phyloP scores from a whole-genome alignment of 2,329 filamentous ascomycete species.

The Colletotrichum viniferum region DNA sequence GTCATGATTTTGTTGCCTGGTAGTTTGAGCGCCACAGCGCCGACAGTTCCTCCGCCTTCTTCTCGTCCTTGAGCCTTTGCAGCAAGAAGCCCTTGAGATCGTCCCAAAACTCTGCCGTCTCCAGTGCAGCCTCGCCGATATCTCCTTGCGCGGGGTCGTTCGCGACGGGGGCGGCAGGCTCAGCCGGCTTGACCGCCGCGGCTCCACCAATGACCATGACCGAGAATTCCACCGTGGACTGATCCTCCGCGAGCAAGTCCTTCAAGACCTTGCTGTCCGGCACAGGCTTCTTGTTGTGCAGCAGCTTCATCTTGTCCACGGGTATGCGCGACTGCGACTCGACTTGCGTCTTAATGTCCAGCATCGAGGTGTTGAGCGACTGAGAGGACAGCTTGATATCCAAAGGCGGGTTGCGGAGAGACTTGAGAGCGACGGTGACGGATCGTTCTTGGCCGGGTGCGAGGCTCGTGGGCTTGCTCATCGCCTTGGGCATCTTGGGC shows the following conservation, averaged over 20 bases:
- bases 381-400: conserved; percentile 69
- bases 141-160: conserved; percentile 19
- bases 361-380: conserved; percentile 72
- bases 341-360: conserved; percentile 77
- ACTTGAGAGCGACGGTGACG: conserved; percentile 69
- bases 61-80: conserved; percentile 77
- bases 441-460: conserved; percentile 58
- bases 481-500: conserved; percentile 66
- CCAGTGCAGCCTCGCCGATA: conserved; percentile 56
- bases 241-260: conserved; percentile 69
- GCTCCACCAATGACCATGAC: conserved; percentile 87
- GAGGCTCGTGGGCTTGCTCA: conserved; percentile 52
- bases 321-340: conserved; percentile 66
- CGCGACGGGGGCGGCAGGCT: conserved; percentile 38
- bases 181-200: conserved; percentile 47
- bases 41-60: conserved; percentile 66
- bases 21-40: conserved; percentile 74
- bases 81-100: conserved; percentile 83
- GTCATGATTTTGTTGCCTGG: conserved; percentile 50
- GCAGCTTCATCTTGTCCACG: conserved; percentile 81
- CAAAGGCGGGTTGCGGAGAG: conserved; percentile 75
- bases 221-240: conserved; percentile 70
- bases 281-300: conserved; percentile 87
- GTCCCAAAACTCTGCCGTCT: conserved; percentile 80
- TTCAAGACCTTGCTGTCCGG: conserved; percentile 77